phyloP scores from a whole-genome alignment of 140 eudicot species.

The Stevia rebaudiana region DNA sequence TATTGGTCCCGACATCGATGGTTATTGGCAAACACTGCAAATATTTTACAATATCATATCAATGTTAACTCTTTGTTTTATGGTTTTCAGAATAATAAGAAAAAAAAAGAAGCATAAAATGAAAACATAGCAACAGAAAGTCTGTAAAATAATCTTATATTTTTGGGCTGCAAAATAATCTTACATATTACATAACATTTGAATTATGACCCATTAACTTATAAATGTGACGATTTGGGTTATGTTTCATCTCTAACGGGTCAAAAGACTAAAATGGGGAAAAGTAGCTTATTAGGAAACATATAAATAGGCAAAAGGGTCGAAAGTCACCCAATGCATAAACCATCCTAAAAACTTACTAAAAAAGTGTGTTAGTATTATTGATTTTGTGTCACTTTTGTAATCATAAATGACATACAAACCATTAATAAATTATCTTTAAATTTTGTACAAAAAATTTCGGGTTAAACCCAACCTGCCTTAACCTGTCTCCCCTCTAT shows the following conservation, averaged over 20 bases:
- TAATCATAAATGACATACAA: not conserved
- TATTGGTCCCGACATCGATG: constrained; percentile 88
- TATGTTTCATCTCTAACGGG: not conserved
- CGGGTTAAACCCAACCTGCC: constrained; percentile 1
- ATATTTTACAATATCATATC: constrained; percentile 12
- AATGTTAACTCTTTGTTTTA: not conserved
- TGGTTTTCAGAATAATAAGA: not conserved
- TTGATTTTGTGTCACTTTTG: not conserved
- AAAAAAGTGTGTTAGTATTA: not conserved
- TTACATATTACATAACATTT: not conserved
- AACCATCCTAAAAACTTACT: not conserved
- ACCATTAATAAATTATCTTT: not conserved
- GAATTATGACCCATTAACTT: not conserved
- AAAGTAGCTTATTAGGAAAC: not conserved
- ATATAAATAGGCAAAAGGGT: not conserved
- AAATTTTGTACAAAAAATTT: too few relatives aligned
- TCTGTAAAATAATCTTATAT: not conserved
- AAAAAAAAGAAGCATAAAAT: not conserved
- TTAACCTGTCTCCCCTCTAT: not conserved
- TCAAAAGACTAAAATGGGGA: not conserved
- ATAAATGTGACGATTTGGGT: not conserved
- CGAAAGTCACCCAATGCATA: not conserved
- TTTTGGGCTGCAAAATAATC: not conserved
- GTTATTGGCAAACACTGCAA: constrained; percentile 83
- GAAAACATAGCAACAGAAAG: not conserved